phyloP scores from a whole-genome alignment of 179 eudicot genomes.

The Beta corolliflora region DNA sequence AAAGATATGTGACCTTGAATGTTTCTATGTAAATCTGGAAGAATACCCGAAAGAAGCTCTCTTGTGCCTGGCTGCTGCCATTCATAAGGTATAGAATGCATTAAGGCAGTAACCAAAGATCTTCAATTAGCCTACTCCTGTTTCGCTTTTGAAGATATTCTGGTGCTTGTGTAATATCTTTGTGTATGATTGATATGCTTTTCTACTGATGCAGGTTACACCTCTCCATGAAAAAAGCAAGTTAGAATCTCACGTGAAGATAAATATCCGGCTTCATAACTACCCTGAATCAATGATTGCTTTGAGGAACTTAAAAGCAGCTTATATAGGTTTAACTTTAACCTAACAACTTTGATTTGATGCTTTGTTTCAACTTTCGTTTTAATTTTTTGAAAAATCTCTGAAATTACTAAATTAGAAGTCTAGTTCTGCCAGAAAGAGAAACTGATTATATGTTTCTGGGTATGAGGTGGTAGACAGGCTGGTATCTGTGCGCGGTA shows the following conservation, averaged over 20 bases:
- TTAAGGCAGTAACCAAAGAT: neutral
- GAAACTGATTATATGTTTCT: conserved; percentile 19
- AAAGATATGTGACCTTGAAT: conserved; percentile 53
- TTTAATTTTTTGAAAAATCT: neutral
- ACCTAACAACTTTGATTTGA: conserved; percentile 1
- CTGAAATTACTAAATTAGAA: neutral
- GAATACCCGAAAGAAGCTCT: conserved; percentile 83
- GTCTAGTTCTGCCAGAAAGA: neutral
- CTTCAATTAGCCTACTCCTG: neutral
- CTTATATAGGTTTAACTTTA: conserved; percentile 96
- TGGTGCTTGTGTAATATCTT: conserved; percentile 5
- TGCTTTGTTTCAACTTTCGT: neutral
- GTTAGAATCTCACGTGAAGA: conserved; percentile 48
- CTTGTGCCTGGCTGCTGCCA: conserved; percentile 83
- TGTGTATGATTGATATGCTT: conserved; percentile 6
- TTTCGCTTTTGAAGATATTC: neutral
- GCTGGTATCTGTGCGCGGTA: conserved; percentile 88
- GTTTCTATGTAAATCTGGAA: conserved; percentile 54
- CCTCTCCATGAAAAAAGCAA: conserved; percentile 40
- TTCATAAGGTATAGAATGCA: conserved; percentile 66
- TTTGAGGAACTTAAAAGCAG: conserved; percentile 89
- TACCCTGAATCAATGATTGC: conserved; percentile 80
- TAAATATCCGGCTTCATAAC: conserved; percentile 80
- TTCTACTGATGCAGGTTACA: conserved; percentile 46
- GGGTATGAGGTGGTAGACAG: conserved; percentile 61